Conservation (phyloP, 164 flowering plant species). For the Sextonia rubra region DNA sequence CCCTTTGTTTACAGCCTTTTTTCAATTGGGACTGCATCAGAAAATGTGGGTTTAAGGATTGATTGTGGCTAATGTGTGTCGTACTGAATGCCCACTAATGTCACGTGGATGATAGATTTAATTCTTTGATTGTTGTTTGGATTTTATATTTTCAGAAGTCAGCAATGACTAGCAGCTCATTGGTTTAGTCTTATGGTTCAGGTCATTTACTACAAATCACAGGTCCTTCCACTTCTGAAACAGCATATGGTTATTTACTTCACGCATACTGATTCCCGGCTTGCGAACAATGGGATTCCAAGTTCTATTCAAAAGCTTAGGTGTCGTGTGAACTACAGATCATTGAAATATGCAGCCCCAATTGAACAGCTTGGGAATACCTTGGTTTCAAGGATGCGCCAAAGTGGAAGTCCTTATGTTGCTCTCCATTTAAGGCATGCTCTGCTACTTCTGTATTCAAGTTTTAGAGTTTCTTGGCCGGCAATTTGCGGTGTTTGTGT, state of each 20-base stretch:
- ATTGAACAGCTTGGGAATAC: slow-evolving; percentile 80
- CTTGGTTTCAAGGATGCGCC: slow-evolving; percentile 76
- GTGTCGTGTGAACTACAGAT: slow-evolving; percentile 86
- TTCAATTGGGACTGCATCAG: too few relatives aligned
- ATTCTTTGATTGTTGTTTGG: not conserved
- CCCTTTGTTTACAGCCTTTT: too few relatives aligned
- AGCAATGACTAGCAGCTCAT: not conserved
- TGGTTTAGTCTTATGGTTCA: slow-evolving; percentile 24
- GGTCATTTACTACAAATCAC: slow-evolving; percentile 78
- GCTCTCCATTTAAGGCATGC: slow-evolving; percentile 93
- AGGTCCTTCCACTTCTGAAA: slow-evolving; percentile 80
- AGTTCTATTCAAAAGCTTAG: slow-evolving; percentile 83
- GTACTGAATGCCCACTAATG: too few relatives aligned
- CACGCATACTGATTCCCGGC: slow-evolving; percentile 93
- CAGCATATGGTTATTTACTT: slow-evolving; percentile 88
- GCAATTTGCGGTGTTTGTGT: not conserved
- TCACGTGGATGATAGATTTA: too few relatives aligned
- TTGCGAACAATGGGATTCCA: slow-evolving; percentile 81
- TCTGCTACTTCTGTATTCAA: not conserved
- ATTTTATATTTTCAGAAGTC: not conserved
- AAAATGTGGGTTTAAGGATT: too few relatives aligned
- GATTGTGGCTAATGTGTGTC: too few relatives aligned
- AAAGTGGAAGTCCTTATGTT: slow-evolving; percentile 59
- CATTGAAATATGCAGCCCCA: slow-evolving; percentile 77
- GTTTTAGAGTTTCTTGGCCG: not conserved